Conservation (phyloP, 176 grass and related monocot genomes). For the Musa acuminata region DNA sequence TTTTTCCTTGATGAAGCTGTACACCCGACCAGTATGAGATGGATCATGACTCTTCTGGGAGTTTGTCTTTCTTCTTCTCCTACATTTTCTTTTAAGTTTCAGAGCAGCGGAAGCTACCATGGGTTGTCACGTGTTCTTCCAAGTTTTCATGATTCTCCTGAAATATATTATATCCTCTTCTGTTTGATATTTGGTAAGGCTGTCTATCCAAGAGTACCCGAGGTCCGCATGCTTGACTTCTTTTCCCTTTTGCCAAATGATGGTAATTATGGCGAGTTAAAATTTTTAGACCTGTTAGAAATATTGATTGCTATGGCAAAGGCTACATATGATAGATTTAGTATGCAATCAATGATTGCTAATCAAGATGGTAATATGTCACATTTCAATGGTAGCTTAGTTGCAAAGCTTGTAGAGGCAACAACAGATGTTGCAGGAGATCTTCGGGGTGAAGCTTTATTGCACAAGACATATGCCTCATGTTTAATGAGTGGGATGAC, state of each 20-base stretch:
- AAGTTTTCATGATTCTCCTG: constrained; percentile 91
- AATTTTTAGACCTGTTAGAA: constrained; percentile 93
- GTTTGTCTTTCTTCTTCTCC: constrained; percentile 85
- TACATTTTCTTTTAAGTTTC: constrained; percentile 77
- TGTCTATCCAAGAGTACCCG: constrained; percentile 88
- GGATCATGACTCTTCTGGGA: constrained; percentile 94
- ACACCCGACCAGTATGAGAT: constrained; percentile 96
- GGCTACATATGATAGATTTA: constrained; percentile 82
- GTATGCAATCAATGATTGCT: constrained; percentile 81
- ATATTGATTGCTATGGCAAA: constrained; percentile 81
- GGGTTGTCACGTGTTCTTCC: constrained; percentile 71
- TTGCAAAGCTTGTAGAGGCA: too few species aligned
- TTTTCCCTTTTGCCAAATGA: constrained; percentile 91
- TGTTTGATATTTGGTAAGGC: constrained; percentile 93
- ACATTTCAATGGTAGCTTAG: constrained; percentile 70
- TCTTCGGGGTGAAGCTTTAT: too few species aligned
- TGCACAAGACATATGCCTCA: too few species aligned
- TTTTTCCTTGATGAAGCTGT: constrained; percentile 98
- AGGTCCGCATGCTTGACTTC: constrained; percentile 99
- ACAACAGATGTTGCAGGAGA: too few species aligned
- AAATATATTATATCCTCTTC: constrained; percentile 98
- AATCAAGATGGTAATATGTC: constrained; percentile 83
- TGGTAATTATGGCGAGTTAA: constrained; percentile 87
- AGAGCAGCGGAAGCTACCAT: constrained; percentile 71
- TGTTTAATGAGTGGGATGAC: too few species aligned